Percentiles rank a stretch among this genome's conserved stretches.
Conservation (phyloP, 1,284 basidiomycete genomes). For the Tremellales sp. region DNA sequence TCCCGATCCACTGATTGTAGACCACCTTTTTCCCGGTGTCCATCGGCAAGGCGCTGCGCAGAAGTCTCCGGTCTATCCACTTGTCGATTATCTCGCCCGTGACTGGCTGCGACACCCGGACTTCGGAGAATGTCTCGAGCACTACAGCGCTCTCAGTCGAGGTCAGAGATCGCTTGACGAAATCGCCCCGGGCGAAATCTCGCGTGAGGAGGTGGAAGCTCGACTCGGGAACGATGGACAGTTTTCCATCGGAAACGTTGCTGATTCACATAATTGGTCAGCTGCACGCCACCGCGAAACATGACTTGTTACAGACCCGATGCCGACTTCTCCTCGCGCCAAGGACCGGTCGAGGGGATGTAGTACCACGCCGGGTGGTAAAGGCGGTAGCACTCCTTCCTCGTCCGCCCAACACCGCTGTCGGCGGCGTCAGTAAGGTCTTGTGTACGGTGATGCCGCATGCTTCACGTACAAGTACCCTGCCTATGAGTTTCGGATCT, state of each 20-base stretch:
- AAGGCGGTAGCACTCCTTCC: constrained; percentile 21
- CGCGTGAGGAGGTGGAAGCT: constrained; percentile 73
- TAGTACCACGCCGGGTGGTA: constrained; percentile 16
- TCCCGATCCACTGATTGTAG: constrained; percentile 82
- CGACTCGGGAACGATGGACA: constrained; percentile 68
- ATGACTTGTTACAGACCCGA: constrained; percentile 50
- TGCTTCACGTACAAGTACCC: constrained; percentile 30
- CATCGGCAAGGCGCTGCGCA: constrained; percentile 54
- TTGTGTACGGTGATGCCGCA: background rate
- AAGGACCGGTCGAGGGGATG: constrained; percentile 72
- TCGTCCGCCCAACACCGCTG: constrained; percentile 44
- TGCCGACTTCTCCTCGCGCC: constrained; percentile 71
- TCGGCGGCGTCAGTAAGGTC: background rate
- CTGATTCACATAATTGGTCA: constrained; percentile 12
- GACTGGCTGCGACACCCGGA: constrained; percentile 70
- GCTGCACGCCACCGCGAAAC: background rate
- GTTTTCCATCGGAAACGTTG: constrained; percentile 54
- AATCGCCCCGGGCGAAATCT: constrained; percentile 70
- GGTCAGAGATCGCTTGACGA: constrained; percentile 73
- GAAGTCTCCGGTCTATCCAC: constrained; percentile 61
- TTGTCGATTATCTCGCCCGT: constrained; percentile 59
- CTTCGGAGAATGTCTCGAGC: constrained; percentile 59
- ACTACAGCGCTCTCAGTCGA: constrained; percentile 76
- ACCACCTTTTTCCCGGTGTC: constrained; percentile 76
- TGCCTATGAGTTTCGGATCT: constrained; percentile 25